A percentile compares a stretch with the other conserved stretches of the same genome.
Evolutionary conservation across 768 basidiomycete genomes (phyloP).

Genomic region (Tephrocybe rancida): DNA sequence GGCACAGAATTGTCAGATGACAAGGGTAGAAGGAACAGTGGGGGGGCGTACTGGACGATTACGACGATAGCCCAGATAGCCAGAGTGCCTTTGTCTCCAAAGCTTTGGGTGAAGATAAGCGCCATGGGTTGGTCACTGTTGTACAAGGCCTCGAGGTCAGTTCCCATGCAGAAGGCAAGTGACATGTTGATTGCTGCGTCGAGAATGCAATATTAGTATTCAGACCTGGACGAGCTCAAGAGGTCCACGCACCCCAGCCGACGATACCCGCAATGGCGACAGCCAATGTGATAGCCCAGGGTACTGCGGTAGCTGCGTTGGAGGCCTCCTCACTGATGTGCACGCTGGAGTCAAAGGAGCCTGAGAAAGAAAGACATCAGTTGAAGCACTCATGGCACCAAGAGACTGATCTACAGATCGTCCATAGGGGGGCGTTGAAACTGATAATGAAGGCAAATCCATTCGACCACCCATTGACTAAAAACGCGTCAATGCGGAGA

Average conservation of each 20-base stretch:
- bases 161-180: constrained; percentile 65
- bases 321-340: constrained; percentile 75
- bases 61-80: constrained; percentile 41
- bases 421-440: constrained; percentile 46
- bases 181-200: constrained; percentile 56
- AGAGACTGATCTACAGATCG: constrained; percentile 33
- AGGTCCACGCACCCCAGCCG: constrained; percentile 67
- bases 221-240: no score
- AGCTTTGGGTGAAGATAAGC: constrained; percentile 50
- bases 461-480: constrained; percentile 58
- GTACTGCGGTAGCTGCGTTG: constrained; percentile 70
- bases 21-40: constrained; percentile 14
- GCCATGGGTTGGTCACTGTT: constrained; percentile 28
- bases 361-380: constrained; percentile 16
- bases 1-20: background rate
- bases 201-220: background rate
- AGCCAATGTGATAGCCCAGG: constrained; percentile 65
- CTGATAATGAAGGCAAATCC: constrained; percentile 58
- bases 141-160: constrained; percentile 42
- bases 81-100: constrained; percentile 39
- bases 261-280: constrained; percentile 60
- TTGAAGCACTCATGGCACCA: background rate
- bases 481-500: background rate
- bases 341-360: constrained; percentile 55
- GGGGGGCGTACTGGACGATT: constrained; percentile 36